phyloP scores from a whole-genome alignment of 805 yeast genomes.

The Candida gorgasii region DNA sequence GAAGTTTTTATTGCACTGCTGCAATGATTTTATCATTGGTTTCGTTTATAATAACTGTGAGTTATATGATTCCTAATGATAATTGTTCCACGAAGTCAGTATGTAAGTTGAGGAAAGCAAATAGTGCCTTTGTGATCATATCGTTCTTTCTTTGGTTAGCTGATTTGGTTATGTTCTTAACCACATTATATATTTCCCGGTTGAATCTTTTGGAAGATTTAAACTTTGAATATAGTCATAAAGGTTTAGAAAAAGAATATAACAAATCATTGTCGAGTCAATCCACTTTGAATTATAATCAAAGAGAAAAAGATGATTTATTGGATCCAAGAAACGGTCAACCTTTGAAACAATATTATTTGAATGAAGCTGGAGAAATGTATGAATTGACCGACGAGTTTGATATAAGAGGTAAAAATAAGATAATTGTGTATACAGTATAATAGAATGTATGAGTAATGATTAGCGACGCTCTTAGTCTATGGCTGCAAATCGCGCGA shows the following conservation, averaged over 20 bases:
- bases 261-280: conserved; percentile 14
- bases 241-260: conserved; percentile 18
- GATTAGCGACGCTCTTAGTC: background rate
- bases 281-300: conserved; percentile 10
- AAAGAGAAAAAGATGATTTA: conserved; percentile 7
- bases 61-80: conserved; percentile 26
- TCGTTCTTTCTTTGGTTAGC: conserved; percentile 41
- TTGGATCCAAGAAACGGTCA: conserved; percentile 19
- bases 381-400: conserved; percentile 22
- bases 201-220: conserved; percentile 33
- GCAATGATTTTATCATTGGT: conserved; percentile 35
- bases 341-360: conserved; percentile 26
- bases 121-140: conserved; percentile 37
- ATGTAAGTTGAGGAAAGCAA: conserved; percentile 36
- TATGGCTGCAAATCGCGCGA: conserved; percentile 7
- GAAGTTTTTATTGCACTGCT: conserved; percentile 39
- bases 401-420: conserved; percentile 24
- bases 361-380: conserved; percentile 34
- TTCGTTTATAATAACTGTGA: conserved; percentile 32
- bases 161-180: conserved; percentile 37
- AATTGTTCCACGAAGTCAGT: conserved; percentile 19
- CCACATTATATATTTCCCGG: conserved; percentile 39
- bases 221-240: conserved; percentile 31
- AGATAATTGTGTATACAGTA: conserved; percentile 31
- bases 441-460: conserved; percentile 1